phyloP scores from a whole-genome alignment of 768 basidiomycete species.

The Leccinum rimulosum region DNA sequence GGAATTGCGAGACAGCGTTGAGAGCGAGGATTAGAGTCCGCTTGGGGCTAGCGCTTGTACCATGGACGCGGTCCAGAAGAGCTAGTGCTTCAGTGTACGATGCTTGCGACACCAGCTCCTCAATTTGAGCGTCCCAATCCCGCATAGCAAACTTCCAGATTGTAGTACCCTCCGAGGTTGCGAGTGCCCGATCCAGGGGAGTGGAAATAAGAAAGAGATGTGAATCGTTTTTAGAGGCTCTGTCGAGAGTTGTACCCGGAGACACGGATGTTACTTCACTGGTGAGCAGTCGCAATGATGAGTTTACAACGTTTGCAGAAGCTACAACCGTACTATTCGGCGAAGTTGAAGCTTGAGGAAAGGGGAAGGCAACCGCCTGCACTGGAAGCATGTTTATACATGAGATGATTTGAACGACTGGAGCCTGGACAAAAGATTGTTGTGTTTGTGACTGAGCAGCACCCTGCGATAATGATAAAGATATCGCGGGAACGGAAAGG shows the following conservation, averaged over 20 bases:
- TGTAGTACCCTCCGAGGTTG: slow-evolving; percentile 67
- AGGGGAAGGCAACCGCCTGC: slow-evolving; percentile 67
- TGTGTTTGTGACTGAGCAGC: slow-evolving; percentile 24
- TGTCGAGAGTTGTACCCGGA: slow-evolving; percentile 33
- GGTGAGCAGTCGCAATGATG: slow-evolving; percentile 61
- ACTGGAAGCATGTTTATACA: slow-evolving; percentile 59
- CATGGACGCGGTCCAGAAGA: slow-evolving; percentile 52
- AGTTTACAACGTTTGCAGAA: slow-evolving; percentile 27
- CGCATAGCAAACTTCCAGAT: slow-evolving; percentile 76
- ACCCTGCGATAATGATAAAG: slow-evolving; percentile 14
- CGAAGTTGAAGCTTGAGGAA: slow-evolving; percentile 35
- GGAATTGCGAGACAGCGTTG: slow-evolving; percentile 78
- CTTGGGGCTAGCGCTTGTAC: slow-evolving; percentile 27
- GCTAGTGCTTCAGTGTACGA: slow-evolving; percentile 79
- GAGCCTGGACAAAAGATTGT: slow-evolving; percentile 47
- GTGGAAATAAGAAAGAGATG: slow-evolving; percentile 65
- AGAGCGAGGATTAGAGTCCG: slow-evolving; percentile 63
- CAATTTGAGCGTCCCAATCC: slow-evolving; percentile 77
- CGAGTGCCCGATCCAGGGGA: slow-evolving; percentile 66
- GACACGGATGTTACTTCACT: slow-evolving; percentile 42
- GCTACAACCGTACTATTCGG: slow-evolving; percentile 4
- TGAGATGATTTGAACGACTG: slow-evolving; percentile 69
- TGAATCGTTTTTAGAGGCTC: slow-evolving; percentile 24
- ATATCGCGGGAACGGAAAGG: slow-evolving; percentile 4
- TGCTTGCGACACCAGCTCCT: slow-evolving; percentile 71